Evolutionary conservation across 257 asterid genomes (phyloP), one percentile per base, ranked within the genome.

Genomic region (Solanum corneliomulleri): DNA sequence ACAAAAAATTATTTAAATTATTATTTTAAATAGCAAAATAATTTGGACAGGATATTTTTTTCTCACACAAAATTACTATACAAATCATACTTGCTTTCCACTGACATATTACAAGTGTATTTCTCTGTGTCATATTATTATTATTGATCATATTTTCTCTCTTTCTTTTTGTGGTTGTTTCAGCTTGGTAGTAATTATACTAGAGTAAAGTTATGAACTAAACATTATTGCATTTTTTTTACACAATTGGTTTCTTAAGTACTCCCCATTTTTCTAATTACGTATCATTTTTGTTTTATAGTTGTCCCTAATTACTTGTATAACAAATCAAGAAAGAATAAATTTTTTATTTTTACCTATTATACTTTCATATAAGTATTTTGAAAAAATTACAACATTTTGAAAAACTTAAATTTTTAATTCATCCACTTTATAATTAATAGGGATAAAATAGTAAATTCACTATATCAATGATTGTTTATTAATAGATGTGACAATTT

Each of bases 401-500:
- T 37, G 39, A 37, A 37, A 37, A 5, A 1, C 1, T 37, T 37
- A 37, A 37, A 37, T 5, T 37, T 37, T 37, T 37, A 37, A 37
- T 37, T 6, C 1, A 37, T 37, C 39, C 7, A 37, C 1, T 37
- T 37, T 1, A 37, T 37, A 37, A 6, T 37, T 37, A 37, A 37
- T 37, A 37, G 1, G 1, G 7, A 6, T 37, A 37, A 37, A 37
- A 37, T 37, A 6, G 0, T 37, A 37, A 37, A 37, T 0, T 37
- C 39, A 37, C 7, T 5, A 37, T 37, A 1, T 37, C 39, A 37
- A 37, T 37, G 1, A 37, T 37, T 37, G 0, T 37, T 37, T 37
- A 1, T 37, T 37, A 37, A 37, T 33, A 33, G 0, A 5, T 37
- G 0, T 37, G 7, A 5, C 7, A 0, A 5, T 37, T 37, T 5